Percentiles rank a stretch among this genome's conserved stretches.
Conservation (phyloP, 345 rosid species). For the Cardamine occulta region DNA sequence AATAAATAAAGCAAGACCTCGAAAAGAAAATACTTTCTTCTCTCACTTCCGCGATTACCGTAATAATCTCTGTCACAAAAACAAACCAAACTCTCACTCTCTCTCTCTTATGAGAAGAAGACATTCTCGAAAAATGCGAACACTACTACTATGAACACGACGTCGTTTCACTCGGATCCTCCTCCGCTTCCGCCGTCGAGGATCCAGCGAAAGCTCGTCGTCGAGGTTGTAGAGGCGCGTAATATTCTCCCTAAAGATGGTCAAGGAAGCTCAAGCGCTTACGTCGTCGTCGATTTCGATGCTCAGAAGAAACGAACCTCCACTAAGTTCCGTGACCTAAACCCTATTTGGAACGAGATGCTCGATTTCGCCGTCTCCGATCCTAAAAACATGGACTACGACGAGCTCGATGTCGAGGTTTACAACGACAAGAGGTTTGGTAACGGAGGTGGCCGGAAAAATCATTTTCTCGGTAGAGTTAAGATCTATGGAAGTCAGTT, state of each 20-base stretch:
- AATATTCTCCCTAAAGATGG: slow-evolving; percentile 92
- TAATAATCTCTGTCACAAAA: slow-evolving; percentile 41
- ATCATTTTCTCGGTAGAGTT: slow-evolving; percentile 88
- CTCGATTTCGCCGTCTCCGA: slow-evolving; percentile 83
- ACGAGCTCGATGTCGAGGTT: slow-evolving; percentile 85
- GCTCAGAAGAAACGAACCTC: slow-evolving; percentile 72
- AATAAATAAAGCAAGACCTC: slow-evolving; percentile 33
- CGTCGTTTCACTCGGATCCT: slow-evolving; percentile 49
- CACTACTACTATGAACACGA: slow-evolving; percentile 44
- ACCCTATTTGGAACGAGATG: slow-evolving; percentile 87
- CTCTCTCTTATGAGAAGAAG: slow-evolving; percentile 1
- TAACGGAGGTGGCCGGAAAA: slow-evolving; percentile 80
- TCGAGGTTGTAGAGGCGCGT: slow-evolving; percentile 79
- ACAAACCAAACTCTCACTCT: neutral
- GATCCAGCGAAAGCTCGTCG: slow-evolving; percentile 60
- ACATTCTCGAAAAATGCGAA: slow-evolving; percentile 22
- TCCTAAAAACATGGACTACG: slow-evolving; percentile 69
- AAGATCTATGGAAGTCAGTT: slow-evolving; percentile 89
- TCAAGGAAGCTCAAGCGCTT: slow-evolving; percentile 93
- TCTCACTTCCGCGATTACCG: slow-evolving; percentile 41
- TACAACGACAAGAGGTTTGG: slow-evolving; percentile 75
- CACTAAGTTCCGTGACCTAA: slow-evolving; percentile 77
- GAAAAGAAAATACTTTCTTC: slow-evolving; percentile 15
- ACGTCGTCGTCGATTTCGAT: slow-evolving; percentile 82
- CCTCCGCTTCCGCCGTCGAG: slow-evolving; percentile 40